Percentiles rank a stretch among this genome's conserved stretches.
Evolutionary conservation across 1,284 basidiomycete species (phyloP).

Genomic region (Trametes polyzona): DNA sequence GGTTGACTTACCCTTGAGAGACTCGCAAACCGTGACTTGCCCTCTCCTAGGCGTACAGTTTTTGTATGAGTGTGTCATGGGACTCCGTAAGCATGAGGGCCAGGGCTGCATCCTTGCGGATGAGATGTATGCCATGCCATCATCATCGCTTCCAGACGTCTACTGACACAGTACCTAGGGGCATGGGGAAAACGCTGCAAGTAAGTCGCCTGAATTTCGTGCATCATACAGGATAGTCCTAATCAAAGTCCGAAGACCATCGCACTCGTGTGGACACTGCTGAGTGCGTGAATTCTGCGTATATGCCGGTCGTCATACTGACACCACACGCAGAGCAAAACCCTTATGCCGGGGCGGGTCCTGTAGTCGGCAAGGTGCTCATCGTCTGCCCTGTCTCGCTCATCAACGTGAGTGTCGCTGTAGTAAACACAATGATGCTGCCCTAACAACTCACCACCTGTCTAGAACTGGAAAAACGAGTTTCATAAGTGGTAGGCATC

Average conservation of each 20-base stretch:
- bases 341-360: conserved; percentile 67
- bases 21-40: too few relatives aligned
- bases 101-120: conserved; percentile 97
- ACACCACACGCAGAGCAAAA: conserved; percentile 69
- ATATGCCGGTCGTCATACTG: background rate
- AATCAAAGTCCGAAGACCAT: conserved; percentile 64
- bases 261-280: conserved; percentile 83
- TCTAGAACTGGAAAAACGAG: conserved; percentile 93
- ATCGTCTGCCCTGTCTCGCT: conserved; percentile 96
- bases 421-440: too few relatives aligned
- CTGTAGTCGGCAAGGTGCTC: conserved; percentile 76
- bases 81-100: conserved; percentile 85
- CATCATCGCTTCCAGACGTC: background rate
- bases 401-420: conserved; percentile 76
- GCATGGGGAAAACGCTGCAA: conserved; percentile 92
- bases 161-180: conserved; percentile 56
- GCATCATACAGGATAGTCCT: background rate
- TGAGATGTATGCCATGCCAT: conserved; percentile 74
- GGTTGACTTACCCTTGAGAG: too few relatives aligned
- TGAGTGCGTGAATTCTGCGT: conserved; percentile 57
- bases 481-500: conserved; percentile 84
- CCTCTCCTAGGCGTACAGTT: conserved; percentile 71
- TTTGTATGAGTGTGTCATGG: conserved; percentile 97
- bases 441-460: too few relatives aligned
- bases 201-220: conserved; percentile 39